Conservation (phyloP, 352 stramenopile genomes). For the Phytophthora litchii region DNA sequence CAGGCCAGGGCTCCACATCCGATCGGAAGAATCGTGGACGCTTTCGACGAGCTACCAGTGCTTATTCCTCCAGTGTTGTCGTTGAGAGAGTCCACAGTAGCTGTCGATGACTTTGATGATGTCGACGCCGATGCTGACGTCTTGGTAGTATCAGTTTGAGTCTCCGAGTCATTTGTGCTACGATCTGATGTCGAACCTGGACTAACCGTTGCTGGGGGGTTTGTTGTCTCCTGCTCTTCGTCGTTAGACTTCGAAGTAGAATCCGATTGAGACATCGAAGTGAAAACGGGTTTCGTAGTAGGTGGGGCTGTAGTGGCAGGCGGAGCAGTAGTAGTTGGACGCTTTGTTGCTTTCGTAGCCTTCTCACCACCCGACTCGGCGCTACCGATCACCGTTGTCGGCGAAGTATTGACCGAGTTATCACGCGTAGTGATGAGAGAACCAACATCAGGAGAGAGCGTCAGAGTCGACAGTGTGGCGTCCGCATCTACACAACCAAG, state of each 20-base stretch:
- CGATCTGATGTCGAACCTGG: constrained; percentile 8
- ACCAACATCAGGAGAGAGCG: constrained; percentile 21
- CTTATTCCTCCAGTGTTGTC: constrained; percentile 7
- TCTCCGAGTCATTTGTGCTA: constrained; percentile 9
- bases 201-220: constrained; percentile 17
- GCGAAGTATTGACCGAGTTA: neutral
- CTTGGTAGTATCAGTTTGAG: constrained; percentile 6
- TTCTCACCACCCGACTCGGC: constrained; percentile 13
- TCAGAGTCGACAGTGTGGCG: constrained; percentile 12
- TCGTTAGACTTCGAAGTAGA: constrained; percentile 11
- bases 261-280: constrained; percentile 12
- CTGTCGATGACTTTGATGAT: constrained; percentile 23
- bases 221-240: constrained; percentile 9
- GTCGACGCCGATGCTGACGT: constrained; percentile 5
- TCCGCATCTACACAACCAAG: constrained; percentile 18
- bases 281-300: neutral
- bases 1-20: constrained; percentile 42
- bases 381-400: constrained; percentile 14
- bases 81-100: constrained; percentile 24
- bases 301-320: constrained; percentile 8
- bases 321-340: neutral
- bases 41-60: constrained; percentile 1
- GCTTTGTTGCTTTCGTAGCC: constrained; percentile 4
- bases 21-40: constrained; percentile 20
- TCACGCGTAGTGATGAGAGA: constrained; percentile 26